Base-by-base conservation (phyloP, 768 basidiomycete genomes). In the Trichaptum fuscoviolaceum region DNA sequence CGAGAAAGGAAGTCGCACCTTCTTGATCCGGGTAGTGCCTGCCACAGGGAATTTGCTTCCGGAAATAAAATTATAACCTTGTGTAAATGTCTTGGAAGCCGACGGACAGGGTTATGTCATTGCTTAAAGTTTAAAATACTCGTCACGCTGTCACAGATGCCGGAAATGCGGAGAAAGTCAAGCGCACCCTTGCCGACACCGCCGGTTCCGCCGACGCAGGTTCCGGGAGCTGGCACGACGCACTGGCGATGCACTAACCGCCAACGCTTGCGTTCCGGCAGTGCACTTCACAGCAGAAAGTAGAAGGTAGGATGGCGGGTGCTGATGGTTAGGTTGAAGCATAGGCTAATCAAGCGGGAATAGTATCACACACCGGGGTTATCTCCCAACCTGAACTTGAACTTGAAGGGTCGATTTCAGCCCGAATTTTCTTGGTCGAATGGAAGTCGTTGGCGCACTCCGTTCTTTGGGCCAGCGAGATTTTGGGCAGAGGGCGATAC, bases 91-190 rank as follows among this genome's bases (percentile, higher is more conserved):
- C 30, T 30, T 30, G 30, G 30, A 30, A 52, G 42, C 42, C 42
- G 42, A 52, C 15, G 42, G 42, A 52, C 42, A 52, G 42, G 42
- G 42, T 52, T 52, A 52, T 52, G 42, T 52, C 42, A 52, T 52
- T 52, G 42, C 42, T 52, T 52, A 52, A 52, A 52, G 42, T 52
- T 52, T 52, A 52, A 52, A 52, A 52, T 52, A 52, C 42, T 52
- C 42, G 42, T 52, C 42, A 52, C 42, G 42, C 42, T 52, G 42
- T 52, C 42, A 52, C 42, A 52, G 42, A 52, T 6, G 42, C 42
- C 42, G 42, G 42, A 20, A 52, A 20, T 52, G 42, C 42, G 42
- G 42, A 52, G 42, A 52, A 52, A 52, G 42, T 52, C 42, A 52
- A 52, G 3, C 42, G 42, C 42, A 3, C 12, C 42, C 42, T 52